These are phyloP conservation scores for maize (Zea mays) DNA, from an alignment of 176 grass and related monocot genomes.

Conservation along the genomic window DNA sequence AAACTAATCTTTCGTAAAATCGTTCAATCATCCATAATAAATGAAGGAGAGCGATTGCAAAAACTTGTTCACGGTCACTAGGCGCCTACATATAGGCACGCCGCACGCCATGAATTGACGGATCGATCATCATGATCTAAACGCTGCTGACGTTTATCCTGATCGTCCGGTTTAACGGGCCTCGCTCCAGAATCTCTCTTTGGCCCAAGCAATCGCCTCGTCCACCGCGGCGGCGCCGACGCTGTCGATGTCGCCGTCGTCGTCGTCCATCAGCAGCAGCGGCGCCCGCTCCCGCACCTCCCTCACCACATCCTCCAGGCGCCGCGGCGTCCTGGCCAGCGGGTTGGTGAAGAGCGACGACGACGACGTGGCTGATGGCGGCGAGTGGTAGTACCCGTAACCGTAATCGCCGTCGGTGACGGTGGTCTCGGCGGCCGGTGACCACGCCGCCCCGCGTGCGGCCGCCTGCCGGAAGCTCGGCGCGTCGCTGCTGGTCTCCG, in stretches of 20 bases:
- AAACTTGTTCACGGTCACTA: not conserved
- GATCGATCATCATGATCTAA: constrained; percentile 2
- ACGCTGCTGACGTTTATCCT: not conserved
- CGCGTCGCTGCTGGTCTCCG: constrained; percentile 54
- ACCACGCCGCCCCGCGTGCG: constrained; percentile 25
- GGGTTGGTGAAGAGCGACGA: constrained; percentile 45
- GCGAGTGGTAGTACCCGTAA: constrained; percentile 57
- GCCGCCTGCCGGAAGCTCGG: constrained; percentile 58
- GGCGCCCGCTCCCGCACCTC: constrained; percentile 47
- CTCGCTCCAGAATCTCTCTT: constrained; percentile 71
- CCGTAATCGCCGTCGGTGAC: constrained; percentile 46
- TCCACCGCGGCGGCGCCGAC: constrained; percentile 54
- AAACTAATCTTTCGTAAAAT: too few relatives aligned
- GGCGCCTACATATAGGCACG: too few relatives aligned
- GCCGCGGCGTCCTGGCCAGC: constrained; percentile 42
- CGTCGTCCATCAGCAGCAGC: constrained; percentile 42
- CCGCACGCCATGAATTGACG: not conserved
- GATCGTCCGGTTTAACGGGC: not conserved
- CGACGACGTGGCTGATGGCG: constrained; percentile 56
- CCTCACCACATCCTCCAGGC: constrained; percentile 33
- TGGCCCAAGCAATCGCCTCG: constrained; percentile 92
- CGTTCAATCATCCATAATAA: not conserved
- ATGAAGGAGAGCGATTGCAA: constrained; percentile 10
- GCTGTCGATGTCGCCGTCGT: constrained; percentile 49
- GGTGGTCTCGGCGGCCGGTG: constrained; percentile 33